Evolutionary conservation across 495 filamentous ascomycete genomes (phyloP).

Genomic region (Eremomyces bilateralis): DNA sequence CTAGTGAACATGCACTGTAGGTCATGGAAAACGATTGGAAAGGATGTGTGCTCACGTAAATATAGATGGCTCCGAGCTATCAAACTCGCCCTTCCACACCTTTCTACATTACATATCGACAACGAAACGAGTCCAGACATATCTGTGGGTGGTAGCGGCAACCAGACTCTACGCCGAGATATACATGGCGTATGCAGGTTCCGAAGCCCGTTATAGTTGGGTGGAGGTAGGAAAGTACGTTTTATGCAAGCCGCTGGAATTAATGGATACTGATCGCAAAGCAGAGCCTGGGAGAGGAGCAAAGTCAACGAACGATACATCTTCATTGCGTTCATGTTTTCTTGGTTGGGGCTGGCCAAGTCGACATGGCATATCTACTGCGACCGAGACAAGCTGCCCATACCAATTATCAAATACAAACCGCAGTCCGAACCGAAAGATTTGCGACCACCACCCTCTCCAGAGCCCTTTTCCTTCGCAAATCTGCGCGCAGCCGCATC

Average conservation of each 20-base stretch:
- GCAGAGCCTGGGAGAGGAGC: constrained; percentile 45
- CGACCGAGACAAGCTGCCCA: background rate
- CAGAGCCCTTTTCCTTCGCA: no score
- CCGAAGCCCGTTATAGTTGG: constrained; percentile 43
- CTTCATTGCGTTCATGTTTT: background rate
- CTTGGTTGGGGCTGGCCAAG: constrained; percentile 11
- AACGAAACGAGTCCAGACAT: constrained; percentile 24
- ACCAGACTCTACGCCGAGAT: constrained; percentile 63
- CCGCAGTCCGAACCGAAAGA: no score
- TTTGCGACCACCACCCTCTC: no score
- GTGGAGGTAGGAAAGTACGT: constrained; percentile 38
- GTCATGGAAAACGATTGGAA: constrained; percentile 2
- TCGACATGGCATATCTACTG: constrained; percentile 5
- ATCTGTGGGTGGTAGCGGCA: constrained; percentile 33
- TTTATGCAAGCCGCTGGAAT: constrained; percentile 11
- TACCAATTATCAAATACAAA: background rate
- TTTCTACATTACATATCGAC: constrained; percentile 25
- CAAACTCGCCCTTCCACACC: constrained; percentile 40
- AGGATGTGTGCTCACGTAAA: constrained; percentile 1
- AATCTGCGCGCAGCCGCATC: no score
- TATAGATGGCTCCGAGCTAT: constrained; percentile 40
- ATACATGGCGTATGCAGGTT: constrained; percentile 55
- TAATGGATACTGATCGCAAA: background rate
- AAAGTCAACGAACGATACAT: constrained; percentile 58
- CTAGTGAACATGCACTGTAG: constrained; percentile 62